phyloP scores from a whole-genome alignment of 148 eudicot species.

The Vaccinium macrocarpon region DNA sequence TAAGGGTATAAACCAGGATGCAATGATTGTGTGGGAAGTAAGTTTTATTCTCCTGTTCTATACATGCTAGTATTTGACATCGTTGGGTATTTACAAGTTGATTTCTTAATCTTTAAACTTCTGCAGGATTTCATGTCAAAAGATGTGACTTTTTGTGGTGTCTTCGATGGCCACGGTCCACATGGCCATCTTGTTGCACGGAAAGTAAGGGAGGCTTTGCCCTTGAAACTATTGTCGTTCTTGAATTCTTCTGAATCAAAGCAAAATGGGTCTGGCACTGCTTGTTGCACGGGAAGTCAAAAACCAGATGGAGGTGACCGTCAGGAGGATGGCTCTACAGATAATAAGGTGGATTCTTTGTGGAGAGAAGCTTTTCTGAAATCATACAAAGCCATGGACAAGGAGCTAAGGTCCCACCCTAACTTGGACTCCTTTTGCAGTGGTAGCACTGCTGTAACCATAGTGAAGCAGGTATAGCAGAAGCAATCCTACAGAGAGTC shows the following conservation, averaged over 20 bases:
- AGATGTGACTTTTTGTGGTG: slow-evolving; percentile 84
- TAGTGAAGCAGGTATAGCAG: slow-evolving; percentile 71
- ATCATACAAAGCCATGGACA: slow-evolving; percentile 92
- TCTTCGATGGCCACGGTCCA: slow-evolving; percentile 98
- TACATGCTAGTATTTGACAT: background rate
- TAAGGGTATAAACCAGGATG: slow-evolving; percentile 97
- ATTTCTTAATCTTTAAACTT: slow-evolving; percentile 9
- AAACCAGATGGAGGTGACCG: slow-evolving; percentile 39
- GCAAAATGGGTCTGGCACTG: slow-evolving; percentile 45
- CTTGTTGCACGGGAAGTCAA: slow-evolving; percentile 51
- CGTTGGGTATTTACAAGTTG: background rate
- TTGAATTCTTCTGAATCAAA: slow-evolving; percentile 53
- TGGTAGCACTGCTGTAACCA: slow-evolving; percentile 93
- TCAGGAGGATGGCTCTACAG: slow-evolving; percentile 47
- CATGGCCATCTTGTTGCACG: slow-evolving; percentile 96
- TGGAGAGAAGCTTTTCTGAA: slow-evolving; percentile 95
- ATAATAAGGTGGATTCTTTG: slow-evolving; percentile 40
- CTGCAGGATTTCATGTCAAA: slow-evolving; percentile 58
- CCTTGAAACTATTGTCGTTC: slow-evolving; percentile 69
- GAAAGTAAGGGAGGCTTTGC: slow-evolving; percentile 85
- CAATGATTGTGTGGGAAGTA: slow-evolving; percentile 99
- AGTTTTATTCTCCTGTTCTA: slow-evolving; percentile 24
- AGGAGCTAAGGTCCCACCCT: slow-evolving; percentile 86
- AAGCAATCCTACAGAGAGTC: background rate
- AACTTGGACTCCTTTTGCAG: slow-evolving; percentile 97